Base-by-base conservation (phyloP, 2,329 filamentous ascomycete genomes). In the Fusarium succisae region DNA sequence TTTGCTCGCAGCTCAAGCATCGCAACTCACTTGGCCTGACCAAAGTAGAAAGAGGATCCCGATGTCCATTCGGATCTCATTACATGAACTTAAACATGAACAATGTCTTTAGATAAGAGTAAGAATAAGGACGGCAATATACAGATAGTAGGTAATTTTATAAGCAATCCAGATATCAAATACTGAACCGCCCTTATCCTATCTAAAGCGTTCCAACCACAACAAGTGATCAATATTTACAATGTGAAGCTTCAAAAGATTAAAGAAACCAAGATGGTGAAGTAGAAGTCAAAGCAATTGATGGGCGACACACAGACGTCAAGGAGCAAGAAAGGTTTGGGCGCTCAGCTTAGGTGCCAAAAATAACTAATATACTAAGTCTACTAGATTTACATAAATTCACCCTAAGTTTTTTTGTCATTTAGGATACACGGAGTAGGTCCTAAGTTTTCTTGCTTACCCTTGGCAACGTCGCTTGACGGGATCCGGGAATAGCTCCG, bases 401-500 rank as follows among this genome's bases (percentile, higher is more conserved):
- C 24, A 26, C 30, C 30, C 48, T 53, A 53, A 10, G n/a, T 15
- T 9, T 20, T 53, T 53, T 35, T 37, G 30, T 26, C 30, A 26
- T 15, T 26, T 37, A 17, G 14, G 20, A 13, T 6, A n/a, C 4
- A 35, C 32, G 32, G 32, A 35, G 32, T 35, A 22, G 20, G 20
- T 17, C 20, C 45, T 17, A 35, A 24, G 30, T 35, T 35, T 24
- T 51, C 17, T 51, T 51, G n/a, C 17, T 35, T 53, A 14, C n/a
- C 30, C n/a, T 53, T 15, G 56, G 51, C 58, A 53, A 28, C 58
- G 54, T 76, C 51, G 66, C 63, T 76, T 57, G 61, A 75, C 45
- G 32, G 75, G 43, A 35, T 41, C 61, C 51, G 54, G 61, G 38
- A 63, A 76, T 62, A 50, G 44, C 66, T 30, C 70, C 41, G 43